A percentile compares a stretch with the other conserved stretches of the same genome.
These are phyloP conservation scores for Globisporangium nagaii DNA, from an alignment of 352 stramenopile genomes.

Conservation along the genomic window DNA sequence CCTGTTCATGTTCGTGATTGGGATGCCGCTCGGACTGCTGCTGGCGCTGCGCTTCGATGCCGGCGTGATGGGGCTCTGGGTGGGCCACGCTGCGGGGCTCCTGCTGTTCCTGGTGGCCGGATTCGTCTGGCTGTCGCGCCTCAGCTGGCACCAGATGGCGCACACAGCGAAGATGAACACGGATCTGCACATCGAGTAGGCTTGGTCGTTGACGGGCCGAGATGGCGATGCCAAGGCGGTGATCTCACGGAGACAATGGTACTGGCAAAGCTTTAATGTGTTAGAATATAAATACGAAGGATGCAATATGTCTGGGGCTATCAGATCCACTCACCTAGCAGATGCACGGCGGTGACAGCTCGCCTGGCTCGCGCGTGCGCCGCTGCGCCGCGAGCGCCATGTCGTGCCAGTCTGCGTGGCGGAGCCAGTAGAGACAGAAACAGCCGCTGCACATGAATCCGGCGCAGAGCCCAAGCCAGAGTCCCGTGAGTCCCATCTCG, in stretches of 20 bases:
- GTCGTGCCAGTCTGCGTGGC: slow-evolving; percentile 61
- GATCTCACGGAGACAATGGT: neutral
- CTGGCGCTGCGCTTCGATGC: slow-evolving; percentile 11
- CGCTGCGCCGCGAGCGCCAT: slow-evolving; percentile 59
- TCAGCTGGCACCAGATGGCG: slow-evolving; percentile 9
- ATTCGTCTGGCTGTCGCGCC: slow-evolving; percentile 12
- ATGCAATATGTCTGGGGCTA: neutral
- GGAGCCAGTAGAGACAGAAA: slow-evolving; percentile 70
- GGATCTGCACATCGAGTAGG: slow-evolving; percentile 1
- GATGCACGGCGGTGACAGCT: slow-evolving; percentile 21
- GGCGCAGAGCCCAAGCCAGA: slow-evolving; percentile 76
- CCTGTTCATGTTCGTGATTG: slow-evolving; percentile 16
- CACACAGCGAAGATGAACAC: slow-evolving; percentile 13
- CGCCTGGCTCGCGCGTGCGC: slow-evolving; percentile 36
- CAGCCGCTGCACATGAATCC: slow-evolving; percentile 59
- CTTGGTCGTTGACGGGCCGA: too few species aligned
- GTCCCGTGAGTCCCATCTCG: slow-evolving; percentile 54
- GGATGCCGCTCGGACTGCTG: slow-evolving; percentile 14
- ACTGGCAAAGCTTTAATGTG: neutral
- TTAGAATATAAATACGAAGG: slow-evolving; percentile 4
- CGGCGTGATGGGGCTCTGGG: slow-evolving; percentile 21
- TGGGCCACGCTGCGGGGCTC: slow-evolving; percentile 14
- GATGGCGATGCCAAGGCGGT: too few species aligned
- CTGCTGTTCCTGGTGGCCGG: slow-evolving; percentile 9
- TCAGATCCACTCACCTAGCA: slow-evolving; percentile 17